phyloP scores from a whole-genome alignment of 768 basidiomycete species.

The Amanita subjunquillea region DNA sequence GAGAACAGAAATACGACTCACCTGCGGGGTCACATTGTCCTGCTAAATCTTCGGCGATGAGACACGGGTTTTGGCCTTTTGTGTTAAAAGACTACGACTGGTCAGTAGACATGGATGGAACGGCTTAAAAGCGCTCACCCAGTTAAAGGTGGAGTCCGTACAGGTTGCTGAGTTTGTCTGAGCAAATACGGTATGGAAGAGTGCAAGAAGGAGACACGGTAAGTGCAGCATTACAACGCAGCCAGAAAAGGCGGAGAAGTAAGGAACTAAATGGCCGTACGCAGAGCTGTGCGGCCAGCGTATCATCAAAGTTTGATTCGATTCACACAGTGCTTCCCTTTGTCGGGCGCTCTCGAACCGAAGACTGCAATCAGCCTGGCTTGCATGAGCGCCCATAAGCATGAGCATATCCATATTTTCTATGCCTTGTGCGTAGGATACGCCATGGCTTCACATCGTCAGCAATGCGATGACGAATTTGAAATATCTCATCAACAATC shows the following conservation, averaged over 20 bases:
- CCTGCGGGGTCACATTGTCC: neutral
- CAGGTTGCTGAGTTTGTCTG: neutral
- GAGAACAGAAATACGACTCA: neutral
- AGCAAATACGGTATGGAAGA: neutral
- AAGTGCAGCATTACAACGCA: neutral
- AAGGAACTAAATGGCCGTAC: neutral
- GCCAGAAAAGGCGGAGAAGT: no score
- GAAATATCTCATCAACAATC: neutral
- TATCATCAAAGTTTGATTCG: neutral
- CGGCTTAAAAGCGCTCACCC: neutral
- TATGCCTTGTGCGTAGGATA: no score
- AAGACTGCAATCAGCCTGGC: neutral
- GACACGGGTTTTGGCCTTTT: constrained; percentile 1
- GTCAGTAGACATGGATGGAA: neutral
- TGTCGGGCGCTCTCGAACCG: neutral
- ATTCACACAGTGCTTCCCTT: neutral
- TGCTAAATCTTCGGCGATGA: neutral
- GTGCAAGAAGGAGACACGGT: neutral
- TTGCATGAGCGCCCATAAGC: no score
- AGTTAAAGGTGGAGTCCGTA: neutral
- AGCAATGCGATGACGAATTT: neutral
- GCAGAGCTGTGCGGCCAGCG: neutral
- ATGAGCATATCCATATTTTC: no score
- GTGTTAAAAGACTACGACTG: neutral
- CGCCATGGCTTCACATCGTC: neutral